Conservation (phyloP, 176 grass and related monocot species). For the Echinochloa phyllopogon region DNA sequence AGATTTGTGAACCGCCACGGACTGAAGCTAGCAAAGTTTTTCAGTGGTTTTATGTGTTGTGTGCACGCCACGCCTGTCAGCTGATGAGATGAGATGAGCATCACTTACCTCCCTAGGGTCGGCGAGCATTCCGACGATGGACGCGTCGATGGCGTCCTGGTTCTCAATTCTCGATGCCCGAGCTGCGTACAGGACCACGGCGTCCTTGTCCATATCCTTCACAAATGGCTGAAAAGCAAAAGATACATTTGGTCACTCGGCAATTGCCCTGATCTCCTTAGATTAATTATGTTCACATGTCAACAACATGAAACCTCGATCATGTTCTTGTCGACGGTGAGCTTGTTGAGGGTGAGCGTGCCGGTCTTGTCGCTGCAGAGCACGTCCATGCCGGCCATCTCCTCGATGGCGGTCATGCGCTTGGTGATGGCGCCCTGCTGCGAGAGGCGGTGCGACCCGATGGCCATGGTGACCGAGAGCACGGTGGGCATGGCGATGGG, state of each 20-base stretch:
- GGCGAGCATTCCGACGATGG: slow-evolving; percentile 68
- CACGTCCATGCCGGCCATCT: slow-evolving; percentile 98
- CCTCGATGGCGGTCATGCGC: slow-evolving; percentile 95
- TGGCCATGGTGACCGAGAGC: slow-evolving; percentile 90
- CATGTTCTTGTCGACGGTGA: slow-evolving; percentile 68
- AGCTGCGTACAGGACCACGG: slow-evolving; percentile 57
- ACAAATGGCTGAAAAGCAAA: slow-evolving; percentile 52
- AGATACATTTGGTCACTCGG: neutral
- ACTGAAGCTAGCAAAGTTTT: neutral
- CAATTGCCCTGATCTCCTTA: neutral
- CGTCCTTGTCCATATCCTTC: slow-evolving; percentile 56
- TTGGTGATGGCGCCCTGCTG: slow-evolving; percentile 91
- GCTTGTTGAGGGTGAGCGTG: slow-evolving; percentile 95
- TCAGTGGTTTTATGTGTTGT: neutral
- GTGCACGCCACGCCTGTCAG: neutral
- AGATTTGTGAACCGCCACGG: neutral
- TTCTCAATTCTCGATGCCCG: slow-evolving; percentile 71
- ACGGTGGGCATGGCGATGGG: slow-evolving; percentile 94
- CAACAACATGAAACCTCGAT: slow-evolving; percentile 41
- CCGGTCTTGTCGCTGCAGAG: slow-evolving; percentile 98
- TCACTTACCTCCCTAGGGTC: slow-evolving; percentile 62
- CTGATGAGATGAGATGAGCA: no score
- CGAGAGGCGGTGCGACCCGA: slow-evolving; percentile 74
- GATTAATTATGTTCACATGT: neutral
- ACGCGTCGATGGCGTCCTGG: slow-evolving; percentile 88